Conservation (phyloP, 2,329 filamentous ascomycete species). For the Penicillium verrucosum region DNA sequence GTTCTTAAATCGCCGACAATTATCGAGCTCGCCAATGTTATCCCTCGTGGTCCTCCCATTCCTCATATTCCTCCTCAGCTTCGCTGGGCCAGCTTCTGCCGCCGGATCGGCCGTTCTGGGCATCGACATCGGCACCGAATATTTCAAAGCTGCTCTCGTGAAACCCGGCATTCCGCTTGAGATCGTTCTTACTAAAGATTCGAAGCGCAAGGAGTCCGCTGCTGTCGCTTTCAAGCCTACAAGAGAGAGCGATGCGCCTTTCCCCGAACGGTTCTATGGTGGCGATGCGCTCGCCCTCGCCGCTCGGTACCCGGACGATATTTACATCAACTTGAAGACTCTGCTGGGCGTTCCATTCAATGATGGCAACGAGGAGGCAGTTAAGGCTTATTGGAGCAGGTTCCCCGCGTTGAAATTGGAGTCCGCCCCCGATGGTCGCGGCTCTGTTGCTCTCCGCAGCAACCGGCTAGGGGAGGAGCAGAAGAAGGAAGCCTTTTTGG, state of each 20-base stretch:
- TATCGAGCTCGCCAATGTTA: conserved; percentile 34
- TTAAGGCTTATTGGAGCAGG: conserved; percentile 67
- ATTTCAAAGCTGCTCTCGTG: conserved; percentile 92
- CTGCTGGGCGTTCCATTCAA: conserved; percentile 69
- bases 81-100: conserved; percentile 56
- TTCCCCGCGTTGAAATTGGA: conserved; percentile 76
- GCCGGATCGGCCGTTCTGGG: conserved; percentile 78
- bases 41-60: conserved; percentile 49
- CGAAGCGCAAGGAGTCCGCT: conserved; percentile 88
- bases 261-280: conserved; percentile 87
- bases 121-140: conserved; percentile 91
- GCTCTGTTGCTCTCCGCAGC: conserved; percentile 80
- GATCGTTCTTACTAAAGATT: conserved; percentile 96
- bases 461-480: conserved; percentile 63
- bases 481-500: conserved; percentile 61
- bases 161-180: conserved; percentile 97
- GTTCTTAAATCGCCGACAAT: conserved; percentile 27
- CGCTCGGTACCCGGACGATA: conserved; percentile 84
- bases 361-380: conserved; percentile 46
- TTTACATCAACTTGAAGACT: conserved; percentile 90
- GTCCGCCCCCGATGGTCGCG: conserved; percentile 50
- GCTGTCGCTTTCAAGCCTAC: conserved; percentile 91
- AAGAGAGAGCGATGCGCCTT: conserved; percentile 62
- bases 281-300: conserved; percentile 85
- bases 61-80: conserved; percentile 52